Evolutionary conservation across 495 filamentous ascomycete genomes (phyloP).

Genomic region (Geopyxis carbonaria): DNA sequence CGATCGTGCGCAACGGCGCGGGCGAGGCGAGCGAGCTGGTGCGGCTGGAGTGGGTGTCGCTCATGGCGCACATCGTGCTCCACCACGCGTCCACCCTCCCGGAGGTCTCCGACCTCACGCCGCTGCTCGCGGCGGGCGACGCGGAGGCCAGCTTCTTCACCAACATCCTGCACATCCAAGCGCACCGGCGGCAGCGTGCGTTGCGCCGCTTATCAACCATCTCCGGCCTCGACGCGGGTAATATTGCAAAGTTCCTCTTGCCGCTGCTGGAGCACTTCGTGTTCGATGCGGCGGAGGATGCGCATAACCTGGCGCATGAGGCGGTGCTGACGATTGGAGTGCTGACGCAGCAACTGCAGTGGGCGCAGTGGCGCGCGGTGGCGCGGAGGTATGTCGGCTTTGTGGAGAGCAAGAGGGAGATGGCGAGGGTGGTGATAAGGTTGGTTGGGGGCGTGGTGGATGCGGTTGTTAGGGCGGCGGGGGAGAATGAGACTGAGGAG

Average conservation of each 20-base stretch:
- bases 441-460: constrained; percentile 68
- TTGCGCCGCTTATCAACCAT: constrained; percentile 57
- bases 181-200: constrained; percentile 70
- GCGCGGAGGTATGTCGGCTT: constrained; percentile 66
- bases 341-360: constrained; percentile 60
- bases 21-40: constrained; percentile 67
- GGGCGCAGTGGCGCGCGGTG: constrained; percentile 75
- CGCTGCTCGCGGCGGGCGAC: constrained; percentile 56
- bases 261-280: constrained; percentile 88
- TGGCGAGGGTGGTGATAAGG: constrained; percentile 69
- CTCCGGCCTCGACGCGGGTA: constrained; percentile 43
- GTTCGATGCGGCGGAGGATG: constrained; percentile 61
- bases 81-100: constrained; percentile 49
- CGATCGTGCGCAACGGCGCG: constrained; percentile 56
- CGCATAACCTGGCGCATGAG: constrained; percentile 71
- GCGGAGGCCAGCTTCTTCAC: constrained; percentile 86
- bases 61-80: constrained; percentile 64
- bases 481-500: constrained; percentile 15
- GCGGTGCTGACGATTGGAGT: constrained; percentile 56
- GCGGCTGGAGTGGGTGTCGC: constrained; percentile 56
- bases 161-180: constrained; percentile 81
- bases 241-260: constrained; percentile 72
- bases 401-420: constrained; percentile 60
- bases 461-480: constrained; percentile 35
- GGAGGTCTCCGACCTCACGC: constrained; percentile 55